Conservation (phyloP, 306 rosid genomes). For the Glycine soja region DNA sequence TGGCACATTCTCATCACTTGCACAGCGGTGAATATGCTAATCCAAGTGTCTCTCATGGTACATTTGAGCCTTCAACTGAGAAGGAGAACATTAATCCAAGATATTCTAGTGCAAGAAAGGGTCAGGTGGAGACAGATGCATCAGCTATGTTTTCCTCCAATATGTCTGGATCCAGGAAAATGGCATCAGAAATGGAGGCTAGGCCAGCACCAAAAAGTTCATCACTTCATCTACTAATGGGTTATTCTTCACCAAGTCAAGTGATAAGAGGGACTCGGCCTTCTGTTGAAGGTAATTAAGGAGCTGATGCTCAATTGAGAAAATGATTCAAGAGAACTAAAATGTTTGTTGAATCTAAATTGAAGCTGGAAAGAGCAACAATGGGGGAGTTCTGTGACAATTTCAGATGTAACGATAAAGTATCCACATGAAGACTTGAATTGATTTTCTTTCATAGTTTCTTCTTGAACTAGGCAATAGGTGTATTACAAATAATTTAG, state of each 20-base stretch:
- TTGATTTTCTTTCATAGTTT: constrained; percentile 11
- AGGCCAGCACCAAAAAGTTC: constrained; percentile 51
- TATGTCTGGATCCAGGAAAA: constrained; percentile 40
- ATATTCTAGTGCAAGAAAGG: constrained; percentile 44
- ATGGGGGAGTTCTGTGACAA: background rate
- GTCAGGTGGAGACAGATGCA: constrained; percentile 39
- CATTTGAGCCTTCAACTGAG: constrained; percentile 41
- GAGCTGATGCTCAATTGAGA: background rate
- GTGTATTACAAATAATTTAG: too few relatives aligned
- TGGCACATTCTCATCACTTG: too few relatives aligned
- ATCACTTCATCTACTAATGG: constrained; percentile 85
- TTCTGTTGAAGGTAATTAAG: constrained; percentile 39
- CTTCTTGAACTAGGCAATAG: constrained; percentile 11
- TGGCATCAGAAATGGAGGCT: constrained; percentile 54
- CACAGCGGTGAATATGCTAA: too few relatives aligned
- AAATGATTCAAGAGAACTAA: constrained; percentile 18
- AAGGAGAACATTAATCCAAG: constrained; percentile 47
- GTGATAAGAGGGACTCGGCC: constrained; percentile 58
- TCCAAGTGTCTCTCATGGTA: constrained; percentile 38
- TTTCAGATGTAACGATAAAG: background rate
- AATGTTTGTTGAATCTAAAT: constrained; percentile 27
- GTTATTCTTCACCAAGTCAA: constrained; percentile 78
- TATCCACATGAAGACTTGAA: constrained; percentile 8
- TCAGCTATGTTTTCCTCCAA: constrained; percentile 50
- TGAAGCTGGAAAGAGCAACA: constrained; percentile 33